Evolutionary conservation across 2,329 filamentous ascomycete genomes (phyloP).

Genomic region (Verticillium albo-atrum): DNA sequence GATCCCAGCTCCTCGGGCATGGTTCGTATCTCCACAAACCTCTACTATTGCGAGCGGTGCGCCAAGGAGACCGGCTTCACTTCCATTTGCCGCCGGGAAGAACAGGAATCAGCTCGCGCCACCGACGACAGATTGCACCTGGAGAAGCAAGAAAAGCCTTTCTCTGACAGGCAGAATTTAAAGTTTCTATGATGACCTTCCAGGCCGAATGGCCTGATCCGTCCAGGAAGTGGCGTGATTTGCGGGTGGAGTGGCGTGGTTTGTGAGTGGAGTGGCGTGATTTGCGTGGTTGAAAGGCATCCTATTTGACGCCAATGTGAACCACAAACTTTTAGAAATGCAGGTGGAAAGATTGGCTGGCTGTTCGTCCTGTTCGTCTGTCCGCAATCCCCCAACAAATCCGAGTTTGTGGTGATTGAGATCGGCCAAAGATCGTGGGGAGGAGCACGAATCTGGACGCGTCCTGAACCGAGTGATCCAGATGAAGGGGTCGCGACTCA

Average conservation of each 20-base stretch:
- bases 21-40: conserved; percentile 60
- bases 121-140: neutral
- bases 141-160: neutral
- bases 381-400: neutral
- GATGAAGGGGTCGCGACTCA: neutral
- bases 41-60: conserved; percentile 63
- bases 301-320: neutral
- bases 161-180: neutral
- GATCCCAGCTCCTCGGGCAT: conserved; percentile 55
- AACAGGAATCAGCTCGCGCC: neutral
- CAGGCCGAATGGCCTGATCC: neutral
- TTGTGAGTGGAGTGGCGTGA: neutral
- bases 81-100: neutral
- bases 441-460: neutral
- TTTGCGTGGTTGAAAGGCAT: neutral
- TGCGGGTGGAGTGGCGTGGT: no score
- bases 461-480: neutral
- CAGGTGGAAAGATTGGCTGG: neutral
- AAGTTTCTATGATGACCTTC: neutral
- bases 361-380: neutral
- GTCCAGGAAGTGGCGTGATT: neutral
- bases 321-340: neutral
- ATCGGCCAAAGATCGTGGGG: neutral
- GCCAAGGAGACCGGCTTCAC: conserved; percentile 60
- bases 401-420: no score